Conservation (phyloP, 2,329 filamentous ascomycete genomes). For the Balansia obtecta region DNA sequence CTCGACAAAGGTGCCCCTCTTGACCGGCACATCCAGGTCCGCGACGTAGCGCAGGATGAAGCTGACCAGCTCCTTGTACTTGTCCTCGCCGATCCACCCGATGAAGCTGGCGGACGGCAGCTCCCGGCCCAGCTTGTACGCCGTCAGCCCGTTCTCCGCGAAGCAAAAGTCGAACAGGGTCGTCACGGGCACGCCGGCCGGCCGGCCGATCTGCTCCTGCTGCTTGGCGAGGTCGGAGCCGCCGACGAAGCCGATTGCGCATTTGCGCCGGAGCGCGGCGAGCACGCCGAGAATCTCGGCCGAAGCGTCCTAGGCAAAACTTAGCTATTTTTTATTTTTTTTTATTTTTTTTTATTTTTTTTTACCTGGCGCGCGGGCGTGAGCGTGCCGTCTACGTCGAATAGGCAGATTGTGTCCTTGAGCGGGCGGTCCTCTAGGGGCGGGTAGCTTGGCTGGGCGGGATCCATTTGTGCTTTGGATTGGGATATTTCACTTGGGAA, state of each 20-base stretch:
- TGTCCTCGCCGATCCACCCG: conserved; percentile 72
- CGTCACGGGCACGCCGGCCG: conserved; percentile 54
- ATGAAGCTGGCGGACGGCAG: conserved; percentile 81
- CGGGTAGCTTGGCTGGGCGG: conserved; percentile 40
- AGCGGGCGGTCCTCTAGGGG: conserved; percentile 72
- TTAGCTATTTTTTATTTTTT: neutral
- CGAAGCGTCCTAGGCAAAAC: conserved; percentile 42
- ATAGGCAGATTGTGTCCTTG: conserved; percentile 88
- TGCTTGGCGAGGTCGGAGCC: conserved; percentile 89
- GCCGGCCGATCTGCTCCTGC: conserved; percentile 78
- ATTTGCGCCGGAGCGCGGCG: conserved; percentile 68
- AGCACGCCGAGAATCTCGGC: conserved; percentile 79
- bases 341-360: too few relatives aligned
- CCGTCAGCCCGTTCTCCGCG: conserved; percentile 89
- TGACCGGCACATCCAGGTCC: conserved; percentile 72
- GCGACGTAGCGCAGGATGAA: conserved; percentile 75
- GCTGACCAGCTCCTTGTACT: conserved; percentile 65
- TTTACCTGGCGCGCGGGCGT: conserved; percentile 64
- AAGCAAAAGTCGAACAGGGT: conserved; percentile 96
- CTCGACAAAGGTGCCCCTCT: conserved; percentile 76
- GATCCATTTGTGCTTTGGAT: conserved; percentile 24
- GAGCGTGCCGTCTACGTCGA: conserved; percentile 92
- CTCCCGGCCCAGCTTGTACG: conserved; percentile 67
- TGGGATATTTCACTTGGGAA: neutral
- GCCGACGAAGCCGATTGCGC: conserved; percentile 84